Evolutionary conservation across 2,329 filamentous ascomycete species (phyloP).

Genomic region (Trichoderma arundinaceum): DNA sequence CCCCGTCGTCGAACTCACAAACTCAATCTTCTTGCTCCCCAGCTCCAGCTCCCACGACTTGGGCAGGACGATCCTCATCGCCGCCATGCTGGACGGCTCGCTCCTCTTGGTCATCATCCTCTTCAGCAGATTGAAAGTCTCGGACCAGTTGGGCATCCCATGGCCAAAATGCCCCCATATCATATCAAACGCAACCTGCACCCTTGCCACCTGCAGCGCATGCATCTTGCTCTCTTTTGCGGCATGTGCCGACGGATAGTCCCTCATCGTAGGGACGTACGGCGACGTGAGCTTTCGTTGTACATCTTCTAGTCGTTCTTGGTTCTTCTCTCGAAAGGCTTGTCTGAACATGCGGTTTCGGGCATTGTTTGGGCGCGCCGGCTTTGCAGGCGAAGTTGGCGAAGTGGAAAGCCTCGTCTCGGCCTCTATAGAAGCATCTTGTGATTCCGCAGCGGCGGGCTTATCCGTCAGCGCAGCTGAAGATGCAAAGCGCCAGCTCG

Average conservation of each 20-base stretch:
- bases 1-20: slow-evolving; percentile 45
- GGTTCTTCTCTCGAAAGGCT: slow-evolving; percentile 39
- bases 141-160: slow-evolving; percentile 48
- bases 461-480: slow-evolving; percentile 7
- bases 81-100: slow-evolving; percentile 44
- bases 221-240: slow-evolving; percentile 36
- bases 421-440: slow-evolving; percentile 30
- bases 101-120: slow-evolving; percentile 45
- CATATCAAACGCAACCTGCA: slow-evolving; percentile 47
- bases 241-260: slow-evolving; percentile 40
- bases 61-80: slow-evolving; percentile 47
- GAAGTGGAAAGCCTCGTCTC: background rate
- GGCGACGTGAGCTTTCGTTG: slow-evolving; percentile 37
- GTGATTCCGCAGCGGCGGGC: background rate
- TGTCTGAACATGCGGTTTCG: slow-evolving; percentile 41
- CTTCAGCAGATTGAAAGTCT: slow-evolving; percentile 48
- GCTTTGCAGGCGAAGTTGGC: background rate
- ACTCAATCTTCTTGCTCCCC: slow-evolving; percentile 43
- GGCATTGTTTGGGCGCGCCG: slow-evolving; percentile 31
- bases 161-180: slow-evolving; percentile 42
- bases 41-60: slow-evolving; percentile 45
- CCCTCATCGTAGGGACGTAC: slow-evolving; percentile 39
- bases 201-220: slow-evolving; percentile 39
- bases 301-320: slow-evolving; percentile 34
- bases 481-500: slow-evolving; percentile 14